Base-by-base conservation (phyloP, 441 rosid species). In the Erysimum pusillum region DNA sequence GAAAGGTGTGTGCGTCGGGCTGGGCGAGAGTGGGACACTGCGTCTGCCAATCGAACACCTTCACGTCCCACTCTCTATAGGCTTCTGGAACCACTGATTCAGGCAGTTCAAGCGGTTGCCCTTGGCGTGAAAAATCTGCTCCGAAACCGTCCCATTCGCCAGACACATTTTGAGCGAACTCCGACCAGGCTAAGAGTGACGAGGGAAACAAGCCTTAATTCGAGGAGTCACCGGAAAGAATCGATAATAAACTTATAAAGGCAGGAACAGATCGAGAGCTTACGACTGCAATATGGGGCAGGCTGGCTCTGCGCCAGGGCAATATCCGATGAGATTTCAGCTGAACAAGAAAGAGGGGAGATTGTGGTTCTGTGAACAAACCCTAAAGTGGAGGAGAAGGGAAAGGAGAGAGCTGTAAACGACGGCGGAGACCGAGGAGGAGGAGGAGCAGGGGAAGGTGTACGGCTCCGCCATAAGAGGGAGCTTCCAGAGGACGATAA, bases 91-190 rank as follows among this genome's bases (percentile, higher is more conserved):
- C 99, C 12, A 89, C 96, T 25, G 80, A 77, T 68, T 90, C 97
- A 8, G 97, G 98, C 41, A 92, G 92, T 73, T 92, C 97, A 39
- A 85, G 72, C 7, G 99, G 96, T 42, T 62, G 53, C 44, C 98
- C 99, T 71, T 84, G 69, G 1, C 63, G n/a, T 9, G 93, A 58
- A 84, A 91, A 95, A 48, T 95, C 95, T 10, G 97, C 98, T 62
- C 93, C 97, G 76, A 83, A 90, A 5, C 99, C 97, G 77, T 95
- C 99, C 99, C 99, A 95, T 79, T 95, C 98, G 18, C 99, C 98
- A 10, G 96, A 91, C 6, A 92, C 90, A 51, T 86, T 86, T 41
- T 67, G 74, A 63, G 91, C 85, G 54, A 95, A 95, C 83, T 91
- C 96, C n/a, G 84, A 73, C 97, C 97, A 92, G 15, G 82, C 94